Base-by-base conservation (phyloP, 768 basidiomycete species). In the Cystobasidium tubakii region DNA sequence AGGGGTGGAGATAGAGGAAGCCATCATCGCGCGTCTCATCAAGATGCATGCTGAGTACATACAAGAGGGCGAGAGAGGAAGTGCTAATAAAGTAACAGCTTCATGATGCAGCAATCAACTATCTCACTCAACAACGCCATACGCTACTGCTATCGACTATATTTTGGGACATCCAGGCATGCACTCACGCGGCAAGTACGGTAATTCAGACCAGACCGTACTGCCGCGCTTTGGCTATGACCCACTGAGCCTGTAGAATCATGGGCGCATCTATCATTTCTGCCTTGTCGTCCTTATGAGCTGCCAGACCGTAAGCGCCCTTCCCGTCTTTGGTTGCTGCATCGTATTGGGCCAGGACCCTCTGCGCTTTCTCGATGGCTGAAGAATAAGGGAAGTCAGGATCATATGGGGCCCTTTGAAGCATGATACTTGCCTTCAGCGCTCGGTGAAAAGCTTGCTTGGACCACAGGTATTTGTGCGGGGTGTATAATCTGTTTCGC, bases 401-500 rank as follows among this genome's bases (percentile, higher is more conserved):
- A 21, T 27, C 19, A 27, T 1, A 74, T 64, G 43, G 9, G 21
- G 21, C 23, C 27, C 46, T 39, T 39, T 15, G 39, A 39, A 39
- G 7, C 39, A 39, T 50, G 77, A 10, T 13, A 67, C 77, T 71
- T 23, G 88, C 92, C 91, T 82, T 86, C 81, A 21, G 83, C 80
- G 0, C 87, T 87, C 0, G 93, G 93, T 0, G 90, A 86, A 80
- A 89, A 97, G 0, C 88, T 87, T 6, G 85, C 82, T 74, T 94
- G 90, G 29, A 94, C 90, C 7, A 85, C 84, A 39, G 85, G 85
- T 2, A 95, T 86, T 81, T 97, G 94, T 29, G 83, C 82, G 0
- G 94, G 94, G 80, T 97, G 94, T 46, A 97, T 94, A 1, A 90
- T 91, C 92, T 97, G 94, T 91, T 76, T 73, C 55, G 92, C 94